A percentile compares a stretch with the other conserved stretches of the same genome.
These are phyloP conservation scores for Yamadazyma phyllophila DNA, from an alignment of 805 yeast genomes.

Conservation along the genomic window DNA sequence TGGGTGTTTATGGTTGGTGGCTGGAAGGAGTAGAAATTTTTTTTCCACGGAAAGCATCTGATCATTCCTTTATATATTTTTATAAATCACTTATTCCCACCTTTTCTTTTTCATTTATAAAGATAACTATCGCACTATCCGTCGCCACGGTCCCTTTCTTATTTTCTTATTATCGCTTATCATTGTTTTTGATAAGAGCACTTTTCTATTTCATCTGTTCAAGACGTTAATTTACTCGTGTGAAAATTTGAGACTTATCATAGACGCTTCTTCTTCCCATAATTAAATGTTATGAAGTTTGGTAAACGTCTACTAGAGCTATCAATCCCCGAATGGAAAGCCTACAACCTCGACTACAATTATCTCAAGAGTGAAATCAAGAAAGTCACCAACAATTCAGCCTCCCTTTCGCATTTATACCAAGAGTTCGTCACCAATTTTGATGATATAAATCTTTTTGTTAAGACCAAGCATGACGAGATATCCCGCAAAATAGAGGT, in stretches of 20 bases:
- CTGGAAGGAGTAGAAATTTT: not conserved
- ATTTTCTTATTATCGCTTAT: not conserved
- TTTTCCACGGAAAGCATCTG: not conserved
- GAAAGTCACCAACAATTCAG: slow-evolving; percentile 3
- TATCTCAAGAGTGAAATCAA: slow-evolving; percentile 69
- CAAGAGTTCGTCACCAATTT: slow-evolving; percentile 54
- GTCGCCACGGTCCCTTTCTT: not conserved
- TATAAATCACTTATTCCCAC: not conserved
- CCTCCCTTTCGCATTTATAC: slow-evolving; percentile 31
- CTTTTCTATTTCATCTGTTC: not conserved
- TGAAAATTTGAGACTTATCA: not conserved
- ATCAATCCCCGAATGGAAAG: slow-evolving; percentile 86
- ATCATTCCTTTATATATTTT: not conserved
- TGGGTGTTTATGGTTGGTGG: not conserved
- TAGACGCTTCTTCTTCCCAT: not conserved
- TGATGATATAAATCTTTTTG: slow-evolving; percentile 59
- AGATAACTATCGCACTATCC: not conserved
- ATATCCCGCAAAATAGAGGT: slow-evolving; percentile 46
- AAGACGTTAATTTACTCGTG: not conserved
- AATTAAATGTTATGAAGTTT: slow-evolving; percentile 65
- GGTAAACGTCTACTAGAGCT: slow-evolving; percentile 72
- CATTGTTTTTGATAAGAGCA: not conserved
- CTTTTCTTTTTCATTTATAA: not conserved
- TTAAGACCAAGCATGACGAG: slow-evolving; percentile 67
- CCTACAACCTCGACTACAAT: slow-evolving; percentile 80